phyloP scores from a whole-genome alignment of 2,329 filamentous ascomycete species.

The Salinomyces thailandicus region DNA sequence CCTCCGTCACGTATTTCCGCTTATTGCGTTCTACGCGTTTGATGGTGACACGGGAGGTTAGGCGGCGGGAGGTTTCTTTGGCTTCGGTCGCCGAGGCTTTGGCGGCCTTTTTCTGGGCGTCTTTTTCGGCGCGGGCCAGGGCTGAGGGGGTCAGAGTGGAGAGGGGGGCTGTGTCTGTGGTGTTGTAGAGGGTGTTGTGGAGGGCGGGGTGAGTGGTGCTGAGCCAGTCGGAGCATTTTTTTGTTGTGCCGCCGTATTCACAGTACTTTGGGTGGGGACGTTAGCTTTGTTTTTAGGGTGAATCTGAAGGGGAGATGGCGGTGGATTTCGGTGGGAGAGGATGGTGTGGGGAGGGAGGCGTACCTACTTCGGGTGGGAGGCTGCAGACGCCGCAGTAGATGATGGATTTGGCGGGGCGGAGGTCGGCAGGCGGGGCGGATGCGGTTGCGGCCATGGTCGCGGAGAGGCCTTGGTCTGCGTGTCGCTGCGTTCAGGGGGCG shows the following conservation, averaged over 20 bases:
- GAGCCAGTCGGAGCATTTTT: conserved; percentile 97
- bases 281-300: not conserved
- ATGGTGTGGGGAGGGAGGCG: conserved; percentile 12
- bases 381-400: conserved; percentile 57
- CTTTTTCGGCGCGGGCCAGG: conserved; percentile 89
- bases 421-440: conserved; percentile 7
- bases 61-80: conserved; percentile 72
- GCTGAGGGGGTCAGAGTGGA: conserved; percentile 80
- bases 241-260: conserved; percentile 92
- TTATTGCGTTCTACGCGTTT: conserved; percentile 98
- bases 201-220: conserved; percentile 60
- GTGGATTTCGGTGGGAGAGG: not conserved
- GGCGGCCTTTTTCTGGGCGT: conserved; percentile 91
- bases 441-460: not conserved
- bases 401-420: conserved; percentile 40
- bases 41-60: conserved; percentile 73
- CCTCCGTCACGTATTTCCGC: conserved; percentile 88
- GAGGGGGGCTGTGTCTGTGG: conserved; percentile 63
- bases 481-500: no score
- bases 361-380: conserved; percentile 56
- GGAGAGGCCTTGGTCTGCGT: not conserved
- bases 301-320: not conserved
- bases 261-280: conserved; percentile 60
- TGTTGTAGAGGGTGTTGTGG: conserved; percentile 74
- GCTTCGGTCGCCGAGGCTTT: conserved; percentile 83